A percentile compares a stretch with the other conserved stretches of the same genome.
These are phyloP conservation scores for Chytriomyces sp. DNA, from an alignment of 192 early-diverging fungal genomes.

Conservation along the genomic window DNA sequence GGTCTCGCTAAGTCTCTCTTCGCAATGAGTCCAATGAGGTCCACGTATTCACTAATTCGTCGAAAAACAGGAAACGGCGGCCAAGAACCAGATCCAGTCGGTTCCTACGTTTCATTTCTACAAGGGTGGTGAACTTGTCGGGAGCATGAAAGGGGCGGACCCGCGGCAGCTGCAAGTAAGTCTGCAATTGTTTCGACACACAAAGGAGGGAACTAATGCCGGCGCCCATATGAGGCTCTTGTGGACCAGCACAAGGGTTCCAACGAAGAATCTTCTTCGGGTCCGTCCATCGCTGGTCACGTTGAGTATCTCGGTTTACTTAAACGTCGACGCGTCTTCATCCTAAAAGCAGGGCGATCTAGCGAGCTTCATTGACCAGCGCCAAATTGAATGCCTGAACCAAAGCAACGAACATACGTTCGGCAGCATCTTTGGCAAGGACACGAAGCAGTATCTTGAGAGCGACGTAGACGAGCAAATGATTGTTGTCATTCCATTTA, in stretches of 20 bases:
- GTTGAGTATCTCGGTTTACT: neutral
- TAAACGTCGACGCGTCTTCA: neutral
- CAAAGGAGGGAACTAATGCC: too few species aligned
- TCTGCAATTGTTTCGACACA: conserved; percentile 5
- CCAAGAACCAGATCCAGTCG: conserved; percentile 37
- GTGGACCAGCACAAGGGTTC: conserved; percentile 20
- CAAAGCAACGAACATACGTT: conserved; percentile 75
- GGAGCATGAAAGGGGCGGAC: conserved; percentile 81
- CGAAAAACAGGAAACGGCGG: conserved; percentile 31
- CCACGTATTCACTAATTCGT: neutral
- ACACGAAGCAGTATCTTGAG: conserved; percentile 69
- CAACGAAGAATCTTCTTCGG: neutral
- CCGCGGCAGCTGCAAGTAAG: conserved; percentile 58
- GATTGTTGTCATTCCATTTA: conserved; percentile 83
- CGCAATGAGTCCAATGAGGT: neutral
- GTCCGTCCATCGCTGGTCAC: conserved; percentile 8
- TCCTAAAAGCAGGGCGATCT: conserved; percentile 39
- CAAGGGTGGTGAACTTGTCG: conserved; percentile 72
- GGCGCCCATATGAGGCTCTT: neutral
- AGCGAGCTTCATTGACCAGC: conserved; percentile 39
- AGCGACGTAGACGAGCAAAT: conserved; percentile 97
- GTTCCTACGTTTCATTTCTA: conserved; percentile 88
- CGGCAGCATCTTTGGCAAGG: conserved; percentile 73
- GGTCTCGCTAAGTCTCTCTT: conserved; percentile 22
- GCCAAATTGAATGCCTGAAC: conserved; percentile 78